These are phyloP conservation scores for Avena eriantha DNA, from an alignment of 176 grass and related monocot species.

Conservation along the genomic window DNA sequence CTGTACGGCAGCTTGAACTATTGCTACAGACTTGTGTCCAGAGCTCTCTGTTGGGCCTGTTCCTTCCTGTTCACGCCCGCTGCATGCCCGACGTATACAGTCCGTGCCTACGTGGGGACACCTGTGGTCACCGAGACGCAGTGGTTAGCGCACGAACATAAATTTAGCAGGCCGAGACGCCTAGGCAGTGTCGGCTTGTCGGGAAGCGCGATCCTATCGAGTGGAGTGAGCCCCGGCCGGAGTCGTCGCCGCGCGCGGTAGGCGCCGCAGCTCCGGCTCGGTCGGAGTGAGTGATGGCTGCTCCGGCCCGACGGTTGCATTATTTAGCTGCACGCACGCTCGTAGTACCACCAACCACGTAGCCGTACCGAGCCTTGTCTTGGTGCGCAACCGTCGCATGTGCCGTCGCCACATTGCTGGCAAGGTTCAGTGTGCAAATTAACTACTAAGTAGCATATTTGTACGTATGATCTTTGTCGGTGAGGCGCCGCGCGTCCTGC, in stretches of 20 bases:
- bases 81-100: constrained; percentile 3
- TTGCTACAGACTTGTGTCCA: background rate
- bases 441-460: too few species aligned
- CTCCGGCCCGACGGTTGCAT: background rate
- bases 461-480: background rate
- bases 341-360: background rate
- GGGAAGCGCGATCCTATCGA: background rate
- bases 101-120: background rate
- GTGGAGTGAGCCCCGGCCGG: background rate
- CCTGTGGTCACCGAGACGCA: constrained; percentile 43
- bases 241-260: background rate
- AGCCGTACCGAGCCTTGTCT: background rate
- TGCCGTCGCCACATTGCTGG: constrained; percentile 8
- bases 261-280: background rate
- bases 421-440: background rate
- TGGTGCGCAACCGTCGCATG: constrained; percentile 30
- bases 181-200: constrained; percentile 30
- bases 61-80: background rate
- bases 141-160: constrained; percentile 17
- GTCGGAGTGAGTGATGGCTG: background rate
- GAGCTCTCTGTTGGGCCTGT: background rate
- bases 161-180: constrained; percentile 28
- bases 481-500: constrained; percentile 29
- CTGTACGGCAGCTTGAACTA: background rate
- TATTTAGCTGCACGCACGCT: background rate